Percentiles rank a stretch among this genome's conserved stretches.
Conservation (phyloP, 75 land plant genomes). For the Adiantum capillusveneris region DNA sequence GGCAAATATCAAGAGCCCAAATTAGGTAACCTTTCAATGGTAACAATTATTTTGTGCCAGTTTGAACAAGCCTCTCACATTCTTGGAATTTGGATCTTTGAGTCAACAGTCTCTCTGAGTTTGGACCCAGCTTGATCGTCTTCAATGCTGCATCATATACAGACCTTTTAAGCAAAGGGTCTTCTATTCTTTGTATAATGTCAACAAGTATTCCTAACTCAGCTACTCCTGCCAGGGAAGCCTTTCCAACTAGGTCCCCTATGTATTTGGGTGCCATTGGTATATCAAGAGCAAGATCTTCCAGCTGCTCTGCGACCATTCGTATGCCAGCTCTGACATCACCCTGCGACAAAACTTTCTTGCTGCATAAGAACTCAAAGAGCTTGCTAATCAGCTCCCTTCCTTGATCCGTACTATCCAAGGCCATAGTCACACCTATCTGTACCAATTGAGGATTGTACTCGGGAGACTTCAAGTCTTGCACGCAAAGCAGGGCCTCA, state of each 20-base stretch:
- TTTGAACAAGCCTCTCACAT: slow-evolving; percentile 23
- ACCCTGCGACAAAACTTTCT: slow-evolving; percentile 29
- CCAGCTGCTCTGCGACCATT: slow-evolving; percentile 40
- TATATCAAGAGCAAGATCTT: slow-evolving; percentile 72
- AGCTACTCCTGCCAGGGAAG: slow-evolving; percentile 30
- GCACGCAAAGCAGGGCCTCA: slow-evolving; percentile 81
- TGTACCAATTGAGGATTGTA: slow-evolving; percentile 67
- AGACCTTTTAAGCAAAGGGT: slow-evolving; percentile 15
- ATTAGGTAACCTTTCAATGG: no score
- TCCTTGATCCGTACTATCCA: slow-evolving; percentile 46
- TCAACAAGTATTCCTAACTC: slow-evolving; percentile 46
- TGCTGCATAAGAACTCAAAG: slow-evolving; percentile 33
- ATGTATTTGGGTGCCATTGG: slow-evolving; percentile 69
- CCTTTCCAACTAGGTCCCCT: slow-evolving; percentile 58
- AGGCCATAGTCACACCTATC: slow-evolving; percentile 46
- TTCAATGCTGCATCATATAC: slow-evolving; percentile 31
- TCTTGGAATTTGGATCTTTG: slow-evolving; percentile 22
- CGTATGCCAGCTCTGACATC: slow-evolving; percentile 57
- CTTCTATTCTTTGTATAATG: slow-evolving; percentile 42
- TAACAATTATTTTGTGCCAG: no score
- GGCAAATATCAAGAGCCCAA: no score
- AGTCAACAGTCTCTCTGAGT: slow-evolving; percentile 20
- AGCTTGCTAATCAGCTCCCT: slow-evolving; percentile 47
- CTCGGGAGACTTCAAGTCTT: slow-evolving; percentile 61
- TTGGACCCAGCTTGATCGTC: slow-evolving; percentile 5